Evolutionary conservation across 768 basidiomycete genomes (phyloP).

Genomic region (Rhodotorula paludigena): DNA sequence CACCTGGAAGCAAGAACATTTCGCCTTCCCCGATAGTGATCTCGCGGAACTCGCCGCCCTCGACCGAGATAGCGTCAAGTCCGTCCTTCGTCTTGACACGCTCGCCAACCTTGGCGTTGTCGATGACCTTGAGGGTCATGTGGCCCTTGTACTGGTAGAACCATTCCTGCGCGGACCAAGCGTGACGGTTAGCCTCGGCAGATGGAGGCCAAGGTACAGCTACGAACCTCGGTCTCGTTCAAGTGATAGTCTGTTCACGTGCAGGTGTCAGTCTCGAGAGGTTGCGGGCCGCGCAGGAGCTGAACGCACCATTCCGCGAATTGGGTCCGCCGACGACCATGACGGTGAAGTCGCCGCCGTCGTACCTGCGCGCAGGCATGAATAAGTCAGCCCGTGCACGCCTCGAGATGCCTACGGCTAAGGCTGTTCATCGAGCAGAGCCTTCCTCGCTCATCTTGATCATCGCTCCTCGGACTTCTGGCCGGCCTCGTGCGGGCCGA

Average conservation of each 20-base stretch:
- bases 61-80: slow-evolving; percentile 46
- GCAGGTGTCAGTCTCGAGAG: background rate
- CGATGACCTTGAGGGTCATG: slow-evolving; percentile 80
- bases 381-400: background rate
- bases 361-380: slow-evolving; percentile 47
- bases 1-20: slow-evolving; percentile 92
- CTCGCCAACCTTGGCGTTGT: slow-evolving; percentile 28
- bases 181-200: slow-evolving; percentile 52
- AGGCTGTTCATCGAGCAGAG: background rate
- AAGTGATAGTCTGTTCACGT: slow-evolving; percentile 68
- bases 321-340: slow-evolving; percentile 98
- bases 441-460: background rate
- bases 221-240: slow-evolving; percentile 66
- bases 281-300: too few relatives aligned
- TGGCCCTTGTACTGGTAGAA: slow-evolving; percentile 94
- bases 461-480: accelerated
- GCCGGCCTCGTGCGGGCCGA: too few relatives aligned
- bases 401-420: background rate
- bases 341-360: slow-evolving; percentile 79
- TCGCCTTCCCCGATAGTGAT: slow-evolving; percentile 88
- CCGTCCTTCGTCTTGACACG: slow-evolving; percentile 42
- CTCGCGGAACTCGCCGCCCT: slow-evolving; percentile 72
- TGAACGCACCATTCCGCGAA: slow-evolving; percentile 59
- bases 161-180: slow-evolving; percentile 61
- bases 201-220: background rate